phyloP scores from a whole-genome alignment of 352 stramenopile genomes.

The Globisporangium perplexum region DNA sequence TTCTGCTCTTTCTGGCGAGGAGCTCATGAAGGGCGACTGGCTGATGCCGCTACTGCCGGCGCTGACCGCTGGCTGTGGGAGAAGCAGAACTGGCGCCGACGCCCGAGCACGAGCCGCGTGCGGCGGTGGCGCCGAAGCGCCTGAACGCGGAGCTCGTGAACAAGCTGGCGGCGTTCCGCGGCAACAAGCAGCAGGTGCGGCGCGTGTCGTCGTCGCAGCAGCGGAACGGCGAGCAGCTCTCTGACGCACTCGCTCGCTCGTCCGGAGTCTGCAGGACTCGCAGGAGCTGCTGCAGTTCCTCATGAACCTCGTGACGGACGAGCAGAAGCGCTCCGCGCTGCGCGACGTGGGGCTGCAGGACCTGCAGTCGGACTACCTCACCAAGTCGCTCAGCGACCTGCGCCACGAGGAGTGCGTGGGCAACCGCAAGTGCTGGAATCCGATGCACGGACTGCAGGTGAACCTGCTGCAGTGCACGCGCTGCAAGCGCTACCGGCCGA shows the following conservation, averaged over 20 bases:
- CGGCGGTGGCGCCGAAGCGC: conserved; percentile 35
- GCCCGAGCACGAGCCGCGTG: conserved; percentile 22
- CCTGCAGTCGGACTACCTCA: conserved; percentile 20
- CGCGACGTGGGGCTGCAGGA: conserved; percentile 53
- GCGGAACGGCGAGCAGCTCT: too few species aligned
- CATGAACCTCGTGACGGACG: conserved; percentile 72
- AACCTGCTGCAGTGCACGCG: conserved; percentile 69
- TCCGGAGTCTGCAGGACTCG: conserved; percentile 38
- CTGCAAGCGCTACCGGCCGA: conserved; percentile 59
- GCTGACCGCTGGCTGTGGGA: neutral
- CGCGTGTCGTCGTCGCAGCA: neutral
- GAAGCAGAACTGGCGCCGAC: conserved; percentile 22
- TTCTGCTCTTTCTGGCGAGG: neutral
- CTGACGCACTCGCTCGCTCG: too few species aligned
- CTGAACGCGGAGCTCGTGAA: conserved; percentile 61
- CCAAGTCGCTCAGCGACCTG: conserved; percentile 63
- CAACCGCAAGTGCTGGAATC: conserved; percentile 67
- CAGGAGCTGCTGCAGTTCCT: conserved; percentile 84
- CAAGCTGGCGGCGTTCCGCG: conserved; percentile 50
- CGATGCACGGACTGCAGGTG: conserved; percentile 71
- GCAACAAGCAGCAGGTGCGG: conserved; percentile 69
- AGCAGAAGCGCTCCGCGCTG: conserved; percentile 44
- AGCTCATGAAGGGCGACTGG: neutral
- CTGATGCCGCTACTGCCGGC: neutral
- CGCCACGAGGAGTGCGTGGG: conserved; percentile 49